Conservation (phyloP, 1,139 yeast genomes). For the Suhomyces coccinellae region DNA sequence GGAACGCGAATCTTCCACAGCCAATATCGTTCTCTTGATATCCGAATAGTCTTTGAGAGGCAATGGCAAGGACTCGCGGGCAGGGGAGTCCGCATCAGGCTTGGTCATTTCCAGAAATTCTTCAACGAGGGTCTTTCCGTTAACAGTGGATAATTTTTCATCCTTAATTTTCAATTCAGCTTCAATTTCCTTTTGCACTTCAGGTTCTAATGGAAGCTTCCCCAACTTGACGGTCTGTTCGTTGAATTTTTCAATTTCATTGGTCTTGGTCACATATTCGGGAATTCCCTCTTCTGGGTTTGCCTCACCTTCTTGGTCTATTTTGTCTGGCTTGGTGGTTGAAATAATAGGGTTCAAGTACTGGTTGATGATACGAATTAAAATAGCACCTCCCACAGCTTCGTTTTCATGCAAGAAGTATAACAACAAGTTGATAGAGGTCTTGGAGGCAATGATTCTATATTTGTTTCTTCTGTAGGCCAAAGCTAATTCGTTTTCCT, state of each 20-base stretch:
- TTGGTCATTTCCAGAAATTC: constrained; percentile 53
- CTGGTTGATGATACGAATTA: constrained; percentile 84
- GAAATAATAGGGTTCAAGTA: constrained; percentile 70
- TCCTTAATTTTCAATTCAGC: constrained; percentile 80
- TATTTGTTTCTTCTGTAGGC: constrained; percentile 75
- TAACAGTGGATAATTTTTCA: constrained; percentile 44
- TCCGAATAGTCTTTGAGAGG: constrained; percentile 83
- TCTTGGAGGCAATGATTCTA: constrained; percentile 73
- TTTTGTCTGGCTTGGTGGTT: constrained; percentile 48
- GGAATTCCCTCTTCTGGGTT: constrained; percentile 67
- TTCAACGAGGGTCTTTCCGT: constrained; percentile 45
- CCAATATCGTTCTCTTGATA: constrained; percentile 71
- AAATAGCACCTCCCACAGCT: constrained; percentile 85
- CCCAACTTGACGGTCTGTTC: constrained; percentile 79
- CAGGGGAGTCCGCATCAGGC: constrained; percentile 64
- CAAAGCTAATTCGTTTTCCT: constrained; percentile 79
- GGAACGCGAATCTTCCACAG: constrained; percentile 79
- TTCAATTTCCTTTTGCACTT: constrained; percentile 79
- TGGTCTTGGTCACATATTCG: constrained; percentile 50
- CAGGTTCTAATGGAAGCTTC: constrained; percentile 80
- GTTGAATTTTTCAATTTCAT: constrained; percentile 60
- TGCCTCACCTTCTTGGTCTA: constrained; percentile 46
- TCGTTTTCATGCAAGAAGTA: constrained; percentile 91
- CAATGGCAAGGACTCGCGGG: constrained; percentile 73
- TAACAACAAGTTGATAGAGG: constrained; percentile 79